These are phyloP conservation scores for Gossypium turneri DNA, from an alignment of 345 rosid genomes.

Conservation along the genomic window DNA sequence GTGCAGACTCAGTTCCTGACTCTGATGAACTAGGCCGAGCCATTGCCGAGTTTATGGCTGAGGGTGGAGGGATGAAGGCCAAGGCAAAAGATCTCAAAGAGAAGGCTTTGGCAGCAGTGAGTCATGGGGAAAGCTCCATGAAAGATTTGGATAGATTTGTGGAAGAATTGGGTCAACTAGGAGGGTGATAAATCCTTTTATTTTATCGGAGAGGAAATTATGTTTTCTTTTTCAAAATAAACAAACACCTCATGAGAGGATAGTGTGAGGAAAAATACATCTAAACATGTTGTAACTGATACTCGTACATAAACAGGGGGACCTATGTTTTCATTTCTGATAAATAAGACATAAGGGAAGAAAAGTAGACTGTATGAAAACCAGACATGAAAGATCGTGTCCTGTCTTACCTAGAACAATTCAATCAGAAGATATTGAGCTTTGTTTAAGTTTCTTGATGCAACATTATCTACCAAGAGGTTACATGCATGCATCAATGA, in stretches of 20 bases:
- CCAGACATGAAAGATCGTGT: not conserved
- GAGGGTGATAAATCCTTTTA: not conserved
- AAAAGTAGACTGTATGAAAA: not conserved
- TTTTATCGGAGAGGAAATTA: too few species aligned
- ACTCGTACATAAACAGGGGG: not conserved
- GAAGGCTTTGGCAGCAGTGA: constrained; percentile 35
- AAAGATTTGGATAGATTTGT: constrained; percentile 37
- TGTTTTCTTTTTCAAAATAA: not conserved
- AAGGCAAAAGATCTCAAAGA: constrained; percentile 31
- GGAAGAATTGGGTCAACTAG: constrained; percentile 23
- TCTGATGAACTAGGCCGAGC: constrained; percentile 33
- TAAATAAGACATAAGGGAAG: not conserved
- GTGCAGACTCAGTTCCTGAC: constrained; percentile 48
- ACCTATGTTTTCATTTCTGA: not conserved
- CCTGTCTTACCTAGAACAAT: not conserved
- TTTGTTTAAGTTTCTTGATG: not conserved
- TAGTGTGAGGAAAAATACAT: constrained; percentile 11
- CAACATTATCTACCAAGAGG: not conserved
- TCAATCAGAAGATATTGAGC: not conserved
- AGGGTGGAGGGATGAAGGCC: constrained; percentile 13
- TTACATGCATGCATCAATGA: not conserved
- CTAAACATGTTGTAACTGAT: not conserved
- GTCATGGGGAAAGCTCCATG: constrained; percentile 40
- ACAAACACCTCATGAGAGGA: not conserved
- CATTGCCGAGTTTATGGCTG: constrained; percentile 27